phyloP scores from a whole-genome alignment of 805 yeast species.

The Kregervanrija fluxuum region DNA sequence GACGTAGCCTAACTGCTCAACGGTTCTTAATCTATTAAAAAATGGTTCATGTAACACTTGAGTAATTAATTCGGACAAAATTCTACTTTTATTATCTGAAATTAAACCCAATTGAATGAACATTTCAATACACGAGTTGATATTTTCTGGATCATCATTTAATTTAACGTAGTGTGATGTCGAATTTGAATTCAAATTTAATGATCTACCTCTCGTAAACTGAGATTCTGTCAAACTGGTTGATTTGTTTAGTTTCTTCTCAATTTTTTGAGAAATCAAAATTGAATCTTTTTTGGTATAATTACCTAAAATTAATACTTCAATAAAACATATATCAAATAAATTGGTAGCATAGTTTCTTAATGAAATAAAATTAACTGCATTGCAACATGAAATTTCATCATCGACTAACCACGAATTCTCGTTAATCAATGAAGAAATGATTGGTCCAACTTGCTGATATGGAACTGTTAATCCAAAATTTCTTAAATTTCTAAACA shows the following conservation, averaged over 20 bases:
- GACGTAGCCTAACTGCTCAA: conserved; percentile 92
- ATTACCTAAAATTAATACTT: conserved; percentile 77
- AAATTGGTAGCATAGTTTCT: conserved; percentile 42
- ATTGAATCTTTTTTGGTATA: conserved; percentile 46
- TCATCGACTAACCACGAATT: conserved; percentile 60
- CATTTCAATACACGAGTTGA: conserved; percentile 80
- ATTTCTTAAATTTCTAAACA: conserved; percentile 57
- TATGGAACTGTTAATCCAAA: conserved; percentile 72
- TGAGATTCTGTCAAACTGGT: conserved; percentile 37
- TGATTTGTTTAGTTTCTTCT: conserved; percentile 24
- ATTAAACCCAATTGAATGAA: conserved; percentile 58
- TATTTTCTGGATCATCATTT: conserved; percentile 60
- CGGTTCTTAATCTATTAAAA: conserved; percentile 82
- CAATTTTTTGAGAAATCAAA: conserved; percentile 37
- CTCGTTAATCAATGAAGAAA: conserved; percentile 63
- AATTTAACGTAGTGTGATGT: conserved; percentile 39
- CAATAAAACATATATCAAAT: conserved; percentile 54
- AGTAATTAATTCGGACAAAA: conserved; percentile 56
- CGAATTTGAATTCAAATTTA: conserved; percentile 32
- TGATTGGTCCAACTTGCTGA: conserved; percentile 59
- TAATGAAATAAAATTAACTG: conserved; percentile 37
- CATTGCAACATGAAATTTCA: conserved; percentile 43
- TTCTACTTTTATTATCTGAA: conserved; percentile 36
- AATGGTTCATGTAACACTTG: conserved; percentile 82
- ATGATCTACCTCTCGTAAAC: conserved; percentile 36